phyloP scores from a whole-genome alignment of 495 filamentous ascomycete species.

The Penicillium malachiteum region DNA sequence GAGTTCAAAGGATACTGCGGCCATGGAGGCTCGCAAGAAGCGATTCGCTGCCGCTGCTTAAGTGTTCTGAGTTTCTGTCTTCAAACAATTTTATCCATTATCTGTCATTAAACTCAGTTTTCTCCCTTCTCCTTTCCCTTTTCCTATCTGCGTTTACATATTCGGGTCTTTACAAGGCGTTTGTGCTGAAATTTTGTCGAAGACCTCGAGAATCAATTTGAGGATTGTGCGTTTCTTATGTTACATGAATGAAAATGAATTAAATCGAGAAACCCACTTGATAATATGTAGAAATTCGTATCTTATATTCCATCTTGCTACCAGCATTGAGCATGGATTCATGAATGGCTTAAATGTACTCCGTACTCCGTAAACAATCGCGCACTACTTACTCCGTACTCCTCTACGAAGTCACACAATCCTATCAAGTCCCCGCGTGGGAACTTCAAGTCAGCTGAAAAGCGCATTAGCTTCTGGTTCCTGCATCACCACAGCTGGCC shows the following conservation, averaged over 20 bases:
- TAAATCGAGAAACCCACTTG: background rate
- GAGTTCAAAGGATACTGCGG: slow-evolving; percentile 46
- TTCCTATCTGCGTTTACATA: slow-evolving; percentile 13
- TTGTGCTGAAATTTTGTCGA: slow-evolving; percentile 18
- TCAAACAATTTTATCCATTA: background rate
- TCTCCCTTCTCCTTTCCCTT: background rate
- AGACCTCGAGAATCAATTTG: slow-evolving; percentile 12
- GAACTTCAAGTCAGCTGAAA: slow-evolving; percentile 25
- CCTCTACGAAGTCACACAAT: too few species aligned
- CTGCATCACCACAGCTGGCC: slow-evolving; percentile 23
- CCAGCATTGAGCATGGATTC: too few species aligned
- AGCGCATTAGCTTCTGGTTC: slow-evolving; percentile 33
- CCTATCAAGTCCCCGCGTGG: background rate
- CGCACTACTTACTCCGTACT: too few species aligned
- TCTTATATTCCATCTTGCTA: background rate
- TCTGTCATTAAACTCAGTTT: background rate
- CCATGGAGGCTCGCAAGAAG: slow-evolving; percentile 54
- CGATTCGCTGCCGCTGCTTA: slow-evolving; percentile 41
- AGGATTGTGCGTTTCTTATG: background rate
- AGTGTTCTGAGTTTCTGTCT: slow-evolving; percentile 5
- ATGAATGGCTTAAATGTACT: too few species aligned
- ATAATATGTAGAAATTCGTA: background rate
- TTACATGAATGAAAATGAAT: background rate
- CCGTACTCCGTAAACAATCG: too few species aligned
- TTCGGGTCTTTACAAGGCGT: slow-evolving; percentile 23